These are phyloP conservation scores for Pythium folliculosum DNA, from an alignment of 352 stramenopile genomes.

Conservation along the genomic window DNA sequence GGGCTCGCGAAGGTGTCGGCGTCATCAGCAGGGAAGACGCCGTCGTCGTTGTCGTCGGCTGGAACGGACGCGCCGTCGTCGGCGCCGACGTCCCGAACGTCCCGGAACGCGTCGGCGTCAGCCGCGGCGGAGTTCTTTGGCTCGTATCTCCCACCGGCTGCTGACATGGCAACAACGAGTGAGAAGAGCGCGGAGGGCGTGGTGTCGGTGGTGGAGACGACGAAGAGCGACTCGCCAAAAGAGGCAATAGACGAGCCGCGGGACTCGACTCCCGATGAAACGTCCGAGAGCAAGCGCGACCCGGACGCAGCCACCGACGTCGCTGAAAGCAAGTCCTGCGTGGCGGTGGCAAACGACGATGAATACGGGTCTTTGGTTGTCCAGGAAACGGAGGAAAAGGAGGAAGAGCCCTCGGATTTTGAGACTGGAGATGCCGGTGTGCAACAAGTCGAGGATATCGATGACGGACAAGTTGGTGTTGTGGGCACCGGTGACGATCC, in stretches of 20 bases:
- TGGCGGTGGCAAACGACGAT: neutral
- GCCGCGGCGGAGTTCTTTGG: slow-evolving; percentile 23
- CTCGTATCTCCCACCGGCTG: slow-evolving; percentile 18
- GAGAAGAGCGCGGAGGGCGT: neutral
- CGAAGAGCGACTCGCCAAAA: neutral
- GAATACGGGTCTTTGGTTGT: neutral
- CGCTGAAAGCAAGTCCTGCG: neutral
- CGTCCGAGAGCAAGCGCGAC: too few relatives aligned
- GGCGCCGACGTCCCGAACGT: slow-evolving; percentile 18
- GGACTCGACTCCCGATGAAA: too few relatives aligned
- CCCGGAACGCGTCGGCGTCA: neutral
- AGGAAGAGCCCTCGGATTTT: neutral
- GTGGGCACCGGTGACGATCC: too few relatives aligned
- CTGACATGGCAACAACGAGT: neutral
- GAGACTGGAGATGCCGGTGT: neutral
- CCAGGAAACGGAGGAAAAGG: too few relatives aligned
- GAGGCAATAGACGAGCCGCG: too few relatives aligned
- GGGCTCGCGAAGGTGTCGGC: neutral
- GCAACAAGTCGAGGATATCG: neutral
- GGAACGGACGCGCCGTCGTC: slow-evolving; percentile 9
- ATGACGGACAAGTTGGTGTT: neutral
- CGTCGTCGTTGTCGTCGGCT: neutral
- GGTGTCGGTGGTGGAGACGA: neutral
- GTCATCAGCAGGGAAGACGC: neutral
- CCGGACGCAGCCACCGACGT: too few relatives aligned